A percentile compares a stretch with the other conserved stretches of the same genome.
These are phyloP conservation scores for Pterocarpus macrocarpus DNA, from an alignment of 306 rosid genomes.

Conservation along the genomic window DNA sequence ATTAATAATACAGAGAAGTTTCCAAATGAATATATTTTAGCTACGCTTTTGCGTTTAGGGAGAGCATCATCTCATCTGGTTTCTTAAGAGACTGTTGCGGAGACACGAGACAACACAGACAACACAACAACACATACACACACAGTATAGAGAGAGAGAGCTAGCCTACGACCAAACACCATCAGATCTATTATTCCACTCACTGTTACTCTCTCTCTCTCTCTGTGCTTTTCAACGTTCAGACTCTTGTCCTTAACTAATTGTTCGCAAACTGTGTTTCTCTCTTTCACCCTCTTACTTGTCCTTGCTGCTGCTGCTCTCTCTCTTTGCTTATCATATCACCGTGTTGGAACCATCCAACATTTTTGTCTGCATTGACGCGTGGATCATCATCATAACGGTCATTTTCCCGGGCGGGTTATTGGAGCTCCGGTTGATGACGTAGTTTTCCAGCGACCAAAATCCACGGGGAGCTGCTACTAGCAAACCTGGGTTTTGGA, in stretches of 20 bases:
- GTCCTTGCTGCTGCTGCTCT: background rate
- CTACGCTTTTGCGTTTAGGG: no score
- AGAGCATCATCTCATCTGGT: no score
- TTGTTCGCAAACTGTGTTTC: background rate
- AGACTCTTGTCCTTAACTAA: background rate
- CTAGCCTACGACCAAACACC: background rate
- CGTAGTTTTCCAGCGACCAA: slow-evolving; percentile 39
- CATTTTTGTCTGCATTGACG: slow-evolving; percentile 17
- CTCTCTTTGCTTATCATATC: no score
- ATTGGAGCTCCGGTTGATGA: slow-evolving; percentile 43
- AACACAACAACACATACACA: background rate
- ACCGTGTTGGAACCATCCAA: background rate
- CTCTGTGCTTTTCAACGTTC: background rate
- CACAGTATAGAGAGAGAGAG: background rate
- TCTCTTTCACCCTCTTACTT: background rate
- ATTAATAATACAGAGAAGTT: no score
- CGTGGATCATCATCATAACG: slow-evolving; percentile 30
- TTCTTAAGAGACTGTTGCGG: no score
- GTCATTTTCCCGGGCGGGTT: slow-evolving; percentile 41
- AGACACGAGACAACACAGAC: no score
- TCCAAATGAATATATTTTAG: no score
- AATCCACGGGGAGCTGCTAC: slow-evolving; percentile 21
- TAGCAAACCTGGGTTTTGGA: slow-evolving; percentile 38
- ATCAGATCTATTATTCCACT: background rate
- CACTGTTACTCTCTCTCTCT: background rate